Percentiles rank a stretch among this genome's conserved stretches.
Evolutionary conservation across 371 early-diverging fungal genomes (phyloP).

Genomic region (Dichotomocladium elegans): DNA sequence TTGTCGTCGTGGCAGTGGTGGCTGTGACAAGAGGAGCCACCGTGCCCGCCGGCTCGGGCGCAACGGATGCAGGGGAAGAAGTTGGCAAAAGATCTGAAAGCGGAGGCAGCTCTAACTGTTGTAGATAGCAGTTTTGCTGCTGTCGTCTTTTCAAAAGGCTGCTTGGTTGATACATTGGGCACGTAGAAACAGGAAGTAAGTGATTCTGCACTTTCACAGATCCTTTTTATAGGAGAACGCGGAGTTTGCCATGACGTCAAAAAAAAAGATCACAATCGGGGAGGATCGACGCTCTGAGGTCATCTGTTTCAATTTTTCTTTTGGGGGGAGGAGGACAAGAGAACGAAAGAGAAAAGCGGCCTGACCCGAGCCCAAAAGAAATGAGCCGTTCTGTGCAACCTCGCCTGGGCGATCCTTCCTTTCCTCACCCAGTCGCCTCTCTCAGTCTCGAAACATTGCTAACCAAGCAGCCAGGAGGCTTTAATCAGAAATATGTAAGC

Average conservation of each 20-base stretch:
- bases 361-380: not conserved
- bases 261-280: too few species aligned
- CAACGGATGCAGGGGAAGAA: not conserved
- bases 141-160: conserved; percentile 32
- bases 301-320: not conserved
- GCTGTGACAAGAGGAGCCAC: conserved; percentile 4
- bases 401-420: too few species aligned
- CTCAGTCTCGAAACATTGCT: too few species aligned
- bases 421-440: too few species aligned
- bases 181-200: not conserved
- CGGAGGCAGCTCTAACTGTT: conserved; percentile 30
- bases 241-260: not conserved
- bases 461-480: too few species aligned
- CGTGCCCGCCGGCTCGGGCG: not conserved
- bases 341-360: not conserved
- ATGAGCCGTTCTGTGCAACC: not conserved
- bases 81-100: conserved; percentile 25
- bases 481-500: too few species aligned
- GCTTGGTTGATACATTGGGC: not conserved
- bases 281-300: too few species aligned
- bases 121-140: conserved; percentile 25
- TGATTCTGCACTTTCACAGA: not conserved
- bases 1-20: conserved; percentile 10
- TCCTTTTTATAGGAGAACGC: not conserved
- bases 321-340: not conserved